phyloP scores from a whole-genome alignment of 1,139 yeast species.

The Yamadazyma kanchanaburiensis region DNA sequence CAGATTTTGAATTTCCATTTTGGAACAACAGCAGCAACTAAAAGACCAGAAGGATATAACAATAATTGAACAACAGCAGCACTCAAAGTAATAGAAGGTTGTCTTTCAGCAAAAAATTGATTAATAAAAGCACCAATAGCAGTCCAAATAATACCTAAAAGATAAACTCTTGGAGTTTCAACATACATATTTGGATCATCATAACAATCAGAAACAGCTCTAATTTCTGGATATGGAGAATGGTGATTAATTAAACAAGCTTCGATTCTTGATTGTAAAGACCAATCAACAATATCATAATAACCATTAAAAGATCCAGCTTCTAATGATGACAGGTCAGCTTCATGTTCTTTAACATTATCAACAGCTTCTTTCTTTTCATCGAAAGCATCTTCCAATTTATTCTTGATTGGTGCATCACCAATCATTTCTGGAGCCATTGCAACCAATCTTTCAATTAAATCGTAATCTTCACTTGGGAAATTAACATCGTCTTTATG shows the following conservation, averaged over 20 bases:
- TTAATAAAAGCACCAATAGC: constrained; percentile 53
- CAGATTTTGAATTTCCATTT: constrained; percentile 28
- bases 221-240: constrained; percentile 66
- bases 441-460: constrained; percentile 16
- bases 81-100: constrained; percentile 45
- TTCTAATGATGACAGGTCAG: constrained; percentile 40
- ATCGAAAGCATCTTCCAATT: constrained; percentile 3
- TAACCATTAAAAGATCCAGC: constrained; percentile 46
- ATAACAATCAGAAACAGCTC: constrained; percentile 52
- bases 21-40: constrained; percentile 24
- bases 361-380: constrained; percentile 10
- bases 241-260: constrained; percentile 50
- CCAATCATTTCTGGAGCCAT: constrained; percentile 4
- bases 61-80: constrained; percentile 42
- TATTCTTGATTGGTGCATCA: constrained; percentile 1
- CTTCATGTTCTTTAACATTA: constrained; percentile 21
- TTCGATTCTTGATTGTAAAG: constrained; percentile 31
- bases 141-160: constrained; percentile 51
- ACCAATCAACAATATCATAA: constrained; percentile 19
- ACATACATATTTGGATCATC: constrained; percentile 50
- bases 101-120: constrained; percentile 54
- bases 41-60: constrained; percentile 21
- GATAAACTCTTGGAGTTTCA: constrained; percentile 57
- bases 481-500: constrained; percentile 51
- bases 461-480: constrained; percentile 31